Conservation (phyloP, 2,329 filamentous ascomycete species). For the Penicillium paneum region DNA sequence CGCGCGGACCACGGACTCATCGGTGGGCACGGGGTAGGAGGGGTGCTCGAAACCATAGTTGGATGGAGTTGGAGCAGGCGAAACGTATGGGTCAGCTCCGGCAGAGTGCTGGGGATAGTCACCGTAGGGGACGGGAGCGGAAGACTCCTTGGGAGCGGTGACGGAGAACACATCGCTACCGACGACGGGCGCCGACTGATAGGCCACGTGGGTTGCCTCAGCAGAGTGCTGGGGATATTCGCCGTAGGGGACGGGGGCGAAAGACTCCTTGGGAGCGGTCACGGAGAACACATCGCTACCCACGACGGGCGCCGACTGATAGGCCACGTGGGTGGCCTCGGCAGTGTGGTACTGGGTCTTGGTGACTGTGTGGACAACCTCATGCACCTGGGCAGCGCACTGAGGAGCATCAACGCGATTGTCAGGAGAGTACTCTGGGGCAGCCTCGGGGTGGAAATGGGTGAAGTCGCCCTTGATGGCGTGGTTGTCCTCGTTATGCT, state of each 20-base stretch:
- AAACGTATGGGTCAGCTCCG: neutral
- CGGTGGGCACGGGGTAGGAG: neutral
- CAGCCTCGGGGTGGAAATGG: slow-evolving; percentile 7
- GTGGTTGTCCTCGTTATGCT: slow-evolving; percentile 26
- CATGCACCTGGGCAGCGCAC: slow-evolving; percentile 19
- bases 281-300: neutral
- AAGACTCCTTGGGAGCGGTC: neutral
- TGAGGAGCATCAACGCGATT: slow-evolving; percentile 3
- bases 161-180: neutral
- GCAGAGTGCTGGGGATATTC: no score
- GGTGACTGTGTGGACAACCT: slow-evolving; percentile 31
- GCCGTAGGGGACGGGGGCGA: neutral
- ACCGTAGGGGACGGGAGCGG: neutral
- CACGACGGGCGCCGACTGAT: neutral
- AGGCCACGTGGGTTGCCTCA: slow-evolving; percentile 4
- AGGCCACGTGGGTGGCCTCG: slow-evolving; percentile 4
- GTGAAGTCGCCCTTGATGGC: slow-evolving; percentile 20
- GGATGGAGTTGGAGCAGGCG: neutral
- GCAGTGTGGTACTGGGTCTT: slow-evolving; percentile 20
- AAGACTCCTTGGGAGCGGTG: neutral
- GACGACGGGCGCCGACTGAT: neutral
- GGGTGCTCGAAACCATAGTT: neutral
- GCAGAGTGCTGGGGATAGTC: neutral
- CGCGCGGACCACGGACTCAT: no score
- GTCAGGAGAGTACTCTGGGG: slow-evolving; percentile 1